phyloP scores from a whole-genome alignment of 73 alveolate species.

The Tetrahymena malaccensis region DNA sequence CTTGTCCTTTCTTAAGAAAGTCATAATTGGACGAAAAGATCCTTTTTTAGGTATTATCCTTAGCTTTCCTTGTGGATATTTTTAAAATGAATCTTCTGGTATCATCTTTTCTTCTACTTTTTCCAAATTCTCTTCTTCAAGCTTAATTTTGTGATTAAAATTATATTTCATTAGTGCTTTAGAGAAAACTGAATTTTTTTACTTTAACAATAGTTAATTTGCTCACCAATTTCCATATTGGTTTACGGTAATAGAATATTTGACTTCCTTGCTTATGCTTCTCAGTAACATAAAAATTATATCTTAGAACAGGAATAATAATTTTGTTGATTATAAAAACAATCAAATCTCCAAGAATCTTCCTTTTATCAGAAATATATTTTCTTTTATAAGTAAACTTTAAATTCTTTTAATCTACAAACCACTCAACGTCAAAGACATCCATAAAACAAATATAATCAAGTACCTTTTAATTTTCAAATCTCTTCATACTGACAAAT shows the following conservation, averaged over 20 bases:
- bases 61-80: conserved; percentile 56
- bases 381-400: not conserved
- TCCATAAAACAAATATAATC: conserved; percentile 15
- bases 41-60: conserved; percentile 71
- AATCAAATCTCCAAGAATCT: not conserved
- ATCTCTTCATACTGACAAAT: conserved; percentile 12
- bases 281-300: conserved; percentile 71
- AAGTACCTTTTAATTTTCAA: conserved; percentile 16
- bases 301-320: conserved; percentile 14
- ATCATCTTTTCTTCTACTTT: not conserved
- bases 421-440: conserved; percentile 21
- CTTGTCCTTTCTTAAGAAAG: conserved; percentile 55
- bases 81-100: not conserved
- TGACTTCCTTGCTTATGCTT: conserved; percentile 56
- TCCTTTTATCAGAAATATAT: not conserved
- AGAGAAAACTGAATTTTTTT: not conserved
- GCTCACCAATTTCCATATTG: conserved; percentile 57
- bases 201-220: conserved; percentile 31
- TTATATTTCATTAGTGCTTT: no score
- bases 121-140: not conserved
- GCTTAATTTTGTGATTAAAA: not conserved
- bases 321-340: not conserved
- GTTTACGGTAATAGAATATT: conserved; percentile 65
- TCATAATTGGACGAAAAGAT: conserved; percentile 77
- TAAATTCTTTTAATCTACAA: not conserved